These are phyloP conservation scores for Exophiala calicioides DNA, from an alignment of 2,329 filamentous ascomycete genomes.

Conservation along the genomic window DNA sequence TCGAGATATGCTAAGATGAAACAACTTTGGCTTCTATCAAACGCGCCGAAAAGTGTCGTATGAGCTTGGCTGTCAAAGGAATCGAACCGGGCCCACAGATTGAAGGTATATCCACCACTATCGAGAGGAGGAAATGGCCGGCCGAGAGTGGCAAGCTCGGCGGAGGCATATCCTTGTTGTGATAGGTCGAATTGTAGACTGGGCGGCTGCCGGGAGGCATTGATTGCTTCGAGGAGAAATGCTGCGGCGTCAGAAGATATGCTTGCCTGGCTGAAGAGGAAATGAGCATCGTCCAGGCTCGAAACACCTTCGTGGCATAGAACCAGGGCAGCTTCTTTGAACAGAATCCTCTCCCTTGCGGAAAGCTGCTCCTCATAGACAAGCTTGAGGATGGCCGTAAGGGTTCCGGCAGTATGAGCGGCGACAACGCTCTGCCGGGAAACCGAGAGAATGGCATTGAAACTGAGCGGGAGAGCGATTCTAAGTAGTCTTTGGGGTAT, in stretches of 20 bases:
- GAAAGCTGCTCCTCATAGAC: conserved; percentile 61
- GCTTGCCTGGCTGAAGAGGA: conserved; percentile 64
- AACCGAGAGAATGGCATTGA: conserved; percentile 58
- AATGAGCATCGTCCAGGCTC: conserved; percentile 78
- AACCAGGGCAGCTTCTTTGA: conserved; percentile 66
- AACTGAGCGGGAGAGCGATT: conserved; percentile 65
- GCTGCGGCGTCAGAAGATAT: conserved; percentile 57
- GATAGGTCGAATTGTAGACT: conserved; percentile 95
- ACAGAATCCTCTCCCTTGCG: conserved; percentile 57
- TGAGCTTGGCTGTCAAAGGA: conserved; percentile 80
- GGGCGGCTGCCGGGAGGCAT: conserved; percentile 72
- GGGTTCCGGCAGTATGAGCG: conserved; percentile 70
- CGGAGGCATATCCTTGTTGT: conserved; percentile 80
- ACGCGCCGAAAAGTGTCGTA: conserved; percentile 94
- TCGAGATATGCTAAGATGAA: conserved; percentile 94
- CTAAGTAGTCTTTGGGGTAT: conserved; percentile 23
- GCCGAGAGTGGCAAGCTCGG: conserved; percentile 85
- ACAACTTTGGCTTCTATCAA: conserved; percentile 87
- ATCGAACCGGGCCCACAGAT: conserved; percentile 86
- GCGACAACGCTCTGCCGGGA: conserved; percentile 70
- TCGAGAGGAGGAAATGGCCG: conserved; percentile 79
- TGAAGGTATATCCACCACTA: conserved; percentile 82
- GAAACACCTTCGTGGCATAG: conserved; percentile 76
- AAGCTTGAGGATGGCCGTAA: conserved; percentile 66
- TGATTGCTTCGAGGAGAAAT: conserved; percentile 73